Base-by-base conservation (phyloP, 1,284 basidiomycete genomes). In the Moniliella sp. region DNA sequence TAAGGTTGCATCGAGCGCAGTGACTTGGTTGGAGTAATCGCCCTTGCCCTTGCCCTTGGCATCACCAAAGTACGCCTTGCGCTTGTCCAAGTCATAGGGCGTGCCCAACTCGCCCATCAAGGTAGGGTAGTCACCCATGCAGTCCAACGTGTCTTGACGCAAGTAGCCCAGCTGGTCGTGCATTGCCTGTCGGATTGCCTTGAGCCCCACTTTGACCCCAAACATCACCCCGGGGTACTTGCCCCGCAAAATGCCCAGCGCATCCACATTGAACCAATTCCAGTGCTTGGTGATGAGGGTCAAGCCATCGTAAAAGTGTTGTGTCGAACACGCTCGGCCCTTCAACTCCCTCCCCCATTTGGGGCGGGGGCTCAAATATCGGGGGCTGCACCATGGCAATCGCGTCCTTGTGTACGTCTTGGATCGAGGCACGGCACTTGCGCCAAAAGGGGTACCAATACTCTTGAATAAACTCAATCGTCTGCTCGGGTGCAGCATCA, bases 51-150 rank as follows among this genome's bases (percentile, higher is more conserved):
- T 38, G 26, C 48, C 49, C 18, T 44, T 52, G 4, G 15, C 19
- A 29, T 53, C 48, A 16, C 50, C 50, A 25, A 32, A 53, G 61
- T 88, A 91, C 4, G 78, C 69, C 31, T 69, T 68, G 56, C 78
- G 81, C 30, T 63, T 64, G 57, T 91, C 84, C 74, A 91, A 75
- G 57, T 93, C 82, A 50, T 76, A 84, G 0, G 88, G 88, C 4
- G 76, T 79, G 5, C 88, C 88, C 32, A 94, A 86, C 64, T 97
- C 88, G 15, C 88, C 86, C 32, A 97, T 80, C 45, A 94, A 66
- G 0, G 79, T 88, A 0, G 88, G 88, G 50, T 79, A 93, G n/a
- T 67, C 46, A 9, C 72, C 73, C 12, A 68, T 50, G 7, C 62
- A 56, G 33, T 67, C 64, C 8, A 63, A 53, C 0, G 72, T 70